Base-by-base conservation (phyloP, 2,329 filamentous ascomycete species). In the Fusarium pininemorale region DNA sequence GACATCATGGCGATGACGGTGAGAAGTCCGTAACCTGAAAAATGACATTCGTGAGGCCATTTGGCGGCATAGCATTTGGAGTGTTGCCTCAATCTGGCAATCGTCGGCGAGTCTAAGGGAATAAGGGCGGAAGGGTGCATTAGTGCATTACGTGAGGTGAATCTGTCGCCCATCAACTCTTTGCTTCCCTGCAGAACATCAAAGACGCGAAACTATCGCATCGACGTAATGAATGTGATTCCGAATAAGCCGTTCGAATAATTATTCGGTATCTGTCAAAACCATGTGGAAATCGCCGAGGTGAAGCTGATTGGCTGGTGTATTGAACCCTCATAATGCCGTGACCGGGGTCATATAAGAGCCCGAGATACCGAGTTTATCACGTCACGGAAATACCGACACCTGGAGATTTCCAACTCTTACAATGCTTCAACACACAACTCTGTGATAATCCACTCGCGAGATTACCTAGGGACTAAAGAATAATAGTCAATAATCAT, bases 301-400 rank as follows among this genome's bases (percentile, higher is more conserved):
- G 7, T 5, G 37, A 6, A 20, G 50, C 32, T 41, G 16, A 63
- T 61, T 61, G 55, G 61, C n/a, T 50, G 7, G 26, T 30, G 7
- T 0, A 28, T 9, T 3, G 14, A 10, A 14, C 5, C 38, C 8
- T 20, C 24, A 16, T 22, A n/a, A n/a, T 20, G 47, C 47, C 56
- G 54, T 32, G 48, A 55, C 65, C 66, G 66, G 66, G 65, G 32
- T 51, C 4, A 8, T 28, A 6, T 9, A 69, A 69, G 48, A 63
- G 32, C 66, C 66, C 66, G 66, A 69, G 66, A 69, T 16, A n/a
- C 66, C 66, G 66, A 69, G 66, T 35, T n/a, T 26, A 32, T 30
- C 41, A 66, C 7, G 18, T 24, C 30, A 39, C 45, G 54, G 53
- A 18, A 53, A 37, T 24, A 26, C 18, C 45, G 20, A 68, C 12